Evolutionary conservation across 257 asterid species (phyloP), one percentile per base, ranked within the genome.

Genomic region (Salvia miltiorrhiza): DNA sequence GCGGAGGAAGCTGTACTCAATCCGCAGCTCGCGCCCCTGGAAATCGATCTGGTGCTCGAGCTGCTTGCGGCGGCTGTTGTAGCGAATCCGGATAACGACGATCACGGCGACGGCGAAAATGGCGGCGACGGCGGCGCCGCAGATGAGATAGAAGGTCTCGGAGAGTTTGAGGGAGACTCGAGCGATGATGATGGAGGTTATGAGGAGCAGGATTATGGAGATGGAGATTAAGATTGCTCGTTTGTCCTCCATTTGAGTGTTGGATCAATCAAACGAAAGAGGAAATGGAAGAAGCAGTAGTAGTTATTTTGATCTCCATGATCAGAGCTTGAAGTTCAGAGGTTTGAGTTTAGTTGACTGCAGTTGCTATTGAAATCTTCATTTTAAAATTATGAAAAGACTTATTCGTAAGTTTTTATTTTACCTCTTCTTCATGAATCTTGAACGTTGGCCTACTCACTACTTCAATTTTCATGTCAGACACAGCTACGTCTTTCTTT

Each of bases 1-100:
- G 37, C 96, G 79, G 8, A 90, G 85, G 43, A 90, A 90, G 58
- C 97, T 90, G 76, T 86, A 86, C 77, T 90, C 97, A 7, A 86
- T 77, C 44, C 97, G 78, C 2, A 88, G 79, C 83, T 88, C 94
- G 1, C 90, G 88, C 1, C 96, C 92, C 30, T 86, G 89, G 7
- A 83, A 78, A 24, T 80, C 85, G 26, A 82, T n/a, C 41, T 74
- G 84, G 0, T 12, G 58, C 78, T 85, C 95, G 4, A 90, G 73
- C 45, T 57, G 71, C 40, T 23, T 57, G 19, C 85, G 74, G 2
- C 90, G 74, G 69, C 62, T 21, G 66, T 49, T 60, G 74, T 76
- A 88, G 10, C 84, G 86, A 3, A 66, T n/a, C 0, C 90, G 78
- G 63, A 90, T 58, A 0, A 72, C 33, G 17, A 77, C 3, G 28